phyloP scores from a whole-genome alignment of 2,329 filamentous ascomycete species.

The Dryadomyces quercus-mongolicae region DNA sequence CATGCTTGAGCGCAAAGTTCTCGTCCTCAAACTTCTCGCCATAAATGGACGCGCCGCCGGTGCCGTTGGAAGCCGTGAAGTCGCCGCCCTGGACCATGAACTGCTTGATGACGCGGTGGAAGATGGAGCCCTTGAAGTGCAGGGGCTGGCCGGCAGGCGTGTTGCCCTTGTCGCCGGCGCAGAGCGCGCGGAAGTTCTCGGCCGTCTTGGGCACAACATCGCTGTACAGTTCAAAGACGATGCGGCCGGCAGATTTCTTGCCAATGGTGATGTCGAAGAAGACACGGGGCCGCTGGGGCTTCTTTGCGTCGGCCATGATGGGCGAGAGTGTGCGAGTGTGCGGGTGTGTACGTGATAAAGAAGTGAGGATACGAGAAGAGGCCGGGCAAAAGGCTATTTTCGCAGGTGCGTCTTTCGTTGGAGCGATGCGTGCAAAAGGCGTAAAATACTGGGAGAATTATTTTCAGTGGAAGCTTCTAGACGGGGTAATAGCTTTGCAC shows the following conservation, averaged over 20 bases:
- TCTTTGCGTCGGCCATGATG: conserved; percentile 28
- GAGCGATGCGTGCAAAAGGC: background rate
- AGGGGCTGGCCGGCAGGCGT: conserved; percentile 75
- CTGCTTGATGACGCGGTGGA: conserved; percentile 95
- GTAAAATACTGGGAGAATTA: background rate
- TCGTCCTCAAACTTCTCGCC: conserved; percentile 96
- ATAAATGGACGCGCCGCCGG: conserved; percentile 94
- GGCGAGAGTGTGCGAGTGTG: background rate
- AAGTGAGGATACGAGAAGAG: background rate
- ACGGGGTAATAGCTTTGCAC: background rate
- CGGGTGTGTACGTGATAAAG: background rate
- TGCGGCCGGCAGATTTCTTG: conserved; percentile 57
- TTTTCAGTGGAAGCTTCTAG: background rate
- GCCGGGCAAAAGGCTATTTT: too few species aligned
- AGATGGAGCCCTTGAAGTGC: conserved; percentile 83
- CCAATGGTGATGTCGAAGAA: conserved; percentile 90
- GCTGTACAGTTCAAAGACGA: conserved; percentile 73
- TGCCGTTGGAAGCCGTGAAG: conserved; percentile 90
- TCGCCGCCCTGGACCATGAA: conserved; percentile 99
- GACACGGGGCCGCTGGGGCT: conserved; percentile 59
- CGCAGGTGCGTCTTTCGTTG: background rate
- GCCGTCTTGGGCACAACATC: conserved; percentile 83
- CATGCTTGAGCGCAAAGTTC: conserved; percentile 86
- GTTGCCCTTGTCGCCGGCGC: conserved; percentile 85
- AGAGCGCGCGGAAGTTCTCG: conserved; percentile 90